A percentile compares a stretch with the other conserved stretches of the same genome.
phyloP scores from a whole-genome alignment of 306 rosid genomes.

The Morella rubra region DNA sequence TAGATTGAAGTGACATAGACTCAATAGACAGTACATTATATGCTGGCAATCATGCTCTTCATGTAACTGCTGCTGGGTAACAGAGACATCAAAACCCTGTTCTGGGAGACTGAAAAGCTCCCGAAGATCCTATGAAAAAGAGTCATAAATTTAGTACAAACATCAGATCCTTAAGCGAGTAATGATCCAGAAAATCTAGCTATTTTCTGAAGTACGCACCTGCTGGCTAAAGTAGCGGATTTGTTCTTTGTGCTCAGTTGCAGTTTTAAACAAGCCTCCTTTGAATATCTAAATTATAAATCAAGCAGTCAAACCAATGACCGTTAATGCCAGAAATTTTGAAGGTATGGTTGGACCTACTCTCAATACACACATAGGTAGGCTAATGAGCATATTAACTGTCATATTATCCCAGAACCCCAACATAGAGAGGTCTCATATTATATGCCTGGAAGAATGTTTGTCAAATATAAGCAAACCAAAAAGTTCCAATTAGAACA shows the following conservation, averaged over 20 bases:
- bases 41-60: slow-evolving; percentile 76
- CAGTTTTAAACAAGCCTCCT: slow-evolving; percentile 88
- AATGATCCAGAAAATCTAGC: neutral
- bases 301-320: slow-evolving; percentile 20
- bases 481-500: neutral
- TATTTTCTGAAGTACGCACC: slow-evolving; percentile 42
- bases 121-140: slow-evolving; percentile 67
- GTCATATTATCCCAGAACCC: neutral
- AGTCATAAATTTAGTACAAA: slow-evolving; percentile 14
- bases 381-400: neutral
- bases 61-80: slow-evolving; percentile 78
- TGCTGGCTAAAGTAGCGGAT: slow-evolving; percentile 89
- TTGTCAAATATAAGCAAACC: neutral
- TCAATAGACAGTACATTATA: slow-evolving; percentile 45
- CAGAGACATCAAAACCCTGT: slow-evolving; percentile 91
- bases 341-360: neutral
- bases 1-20: slow-evolving; percentile 4
- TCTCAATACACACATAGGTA: neutral
- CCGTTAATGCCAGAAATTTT: neutral
- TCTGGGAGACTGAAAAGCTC: slow-evolving; percentile 89
- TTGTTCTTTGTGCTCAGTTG: slow-evolving; percentile 95
- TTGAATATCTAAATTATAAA: slow-evolving; percentile 57
- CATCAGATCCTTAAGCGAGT: neutral
- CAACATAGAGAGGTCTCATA: neutral
- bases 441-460: neutral